phyloP scores from a whole-genome alignment of 345 rosid genomes.

The Acer yangbiense region DNA sequence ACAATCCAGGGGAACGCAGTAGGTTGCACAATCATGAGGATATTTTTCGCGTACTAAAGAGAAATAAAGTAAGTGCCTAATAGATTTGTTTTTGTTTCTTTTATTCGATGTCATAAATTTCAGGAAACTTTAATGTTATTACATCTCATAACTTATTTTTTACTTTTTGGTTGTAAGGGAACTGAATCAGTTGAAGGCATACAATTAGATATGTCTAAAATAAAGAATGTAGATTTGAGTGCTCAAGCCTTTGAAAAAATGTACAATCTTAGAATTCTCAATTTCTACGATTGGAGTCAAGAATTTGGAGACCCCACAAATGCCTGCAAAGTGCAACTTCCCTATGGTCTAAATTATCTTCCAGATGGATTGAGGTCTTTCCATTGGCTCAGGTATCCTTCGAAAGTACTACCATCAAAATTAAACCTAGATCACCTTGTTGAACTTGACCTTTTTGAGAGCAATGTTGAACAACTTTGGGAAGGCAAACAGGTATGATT shows the following conservation, averaged over 20 bases:
- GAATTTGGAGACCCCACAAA: slow-evolving; percentile 3
- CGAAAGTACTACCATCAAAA: background rate
- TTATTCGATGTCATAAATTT: background rate
- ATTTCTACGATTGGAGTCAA: background rate
- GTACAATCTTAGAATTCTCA: slow-evolving; percentile 9
- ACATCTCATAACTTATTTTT: background rate
- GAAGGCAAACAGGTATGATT: slow-evolving; percentile 27
- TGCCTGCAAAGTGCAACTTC: background rate
- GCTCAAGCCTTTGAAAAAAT: slow-evolving; percentile 1
- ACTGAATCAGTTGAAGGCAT: slow-evolving; percentile 11
- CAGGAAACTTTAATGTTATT: background rate
- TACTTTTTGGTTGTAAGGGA: background rate
- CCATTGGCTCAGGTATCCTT: background rate
- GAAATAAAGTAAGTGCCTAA: slow-evolving; percentile 10
- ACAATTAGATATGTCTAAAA: background rate
- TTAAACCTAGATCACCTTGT: slow-evolving; percentile 1
- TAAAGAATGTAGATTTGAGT: background rate
- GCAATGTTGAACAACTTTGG: slow-evolving; percentile 37
- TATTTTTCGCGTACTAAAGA: slow-evolving; percentile 23
- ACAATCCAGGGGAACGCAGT: slow-evolving; percentile 27
- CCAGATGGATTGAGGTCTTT: background rate
- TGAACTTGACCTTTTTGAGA: slow-evolving; percentile 24
- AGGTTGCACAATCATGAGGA: slow-evolving; percentile 20
- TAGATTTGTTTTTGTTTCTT: background rate
- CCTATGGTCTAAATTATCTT: background rate